phyloP scores from a whole-genome alignment of 768 basidiomycete genomes.

The Boletus pseudo-olivaceus region DNA sequence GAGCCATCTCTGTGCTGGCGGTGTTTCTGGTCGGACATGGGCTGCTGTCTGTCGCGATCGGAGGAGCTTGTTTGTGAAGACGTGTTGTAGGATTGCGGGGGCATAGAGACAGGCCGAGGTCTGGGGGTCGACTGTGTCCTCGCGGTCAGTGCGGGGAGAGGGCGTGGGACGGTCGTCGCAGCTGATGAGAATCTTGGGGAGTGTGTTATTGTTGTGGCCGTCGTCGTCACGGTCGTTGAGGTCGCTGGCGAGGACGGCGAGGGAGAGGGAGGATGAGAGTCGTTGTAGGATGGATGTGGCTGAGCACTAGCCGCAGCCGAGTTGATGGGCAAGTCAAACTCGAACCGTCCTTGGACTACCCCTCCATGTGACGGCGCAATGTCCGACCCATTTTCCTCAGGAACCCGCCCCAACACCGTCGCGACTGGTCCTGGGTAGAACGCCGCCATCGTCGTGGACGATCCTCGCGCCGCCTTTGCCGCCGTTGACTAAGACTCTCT shows the following conservation, averaged over 20 bases:
- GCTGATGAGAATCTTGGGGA: conserved; percentile 14
- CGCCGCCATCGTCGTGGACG: conserved; percentile 24
- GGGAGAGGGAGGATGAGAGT: conserved; percentile 14
- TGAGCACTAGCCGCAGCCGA: conserved; percentile 18
- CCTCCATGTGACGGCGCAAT: conserved; percentile 52
- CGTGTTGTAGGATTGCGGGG: conserved; percentile 52
- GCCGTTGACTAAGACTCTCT: conserved; percentile 12
- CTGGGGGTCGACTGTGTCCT: conserved; percentile 29
- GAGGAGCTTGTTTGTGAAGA: conserved; percentile 31
- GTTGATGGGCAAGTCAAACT: conserved; percentile 59
- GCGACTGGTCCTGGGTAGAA: conserved; percentile 51
- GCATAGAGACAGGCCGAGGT: conserved; percentile 72
- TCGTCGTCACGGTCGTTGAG: conserved; percentile 9
- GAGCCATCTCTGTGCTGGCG: conserved; percentile 31
- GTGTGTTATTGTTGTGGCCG: conserved; percentile 5
- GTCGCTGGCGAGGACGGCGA: conserved; percentile 9
- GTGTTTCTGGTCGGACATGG: conserved; percentile 27
- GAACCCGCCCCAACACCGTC: conserved; percentile 45
- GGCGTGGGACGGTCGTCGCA: conserved; percentile 33
- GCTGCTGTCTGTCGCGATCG: conserved; percentile 31
- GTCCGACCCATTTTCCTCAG: conserved; percentile 45
- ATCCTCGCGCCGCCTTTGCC: conserved; percentile 1
- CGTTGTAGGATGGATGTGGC: conserved; percentile 20
- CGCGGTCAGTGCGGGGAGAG: conserved; percentile 23
- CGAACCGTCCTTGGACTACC: conserved; percentile 49